phyloP scores from a whole-genome alignment of 768 basidiomycete species.

The Hericium erinaceus region DNA sequence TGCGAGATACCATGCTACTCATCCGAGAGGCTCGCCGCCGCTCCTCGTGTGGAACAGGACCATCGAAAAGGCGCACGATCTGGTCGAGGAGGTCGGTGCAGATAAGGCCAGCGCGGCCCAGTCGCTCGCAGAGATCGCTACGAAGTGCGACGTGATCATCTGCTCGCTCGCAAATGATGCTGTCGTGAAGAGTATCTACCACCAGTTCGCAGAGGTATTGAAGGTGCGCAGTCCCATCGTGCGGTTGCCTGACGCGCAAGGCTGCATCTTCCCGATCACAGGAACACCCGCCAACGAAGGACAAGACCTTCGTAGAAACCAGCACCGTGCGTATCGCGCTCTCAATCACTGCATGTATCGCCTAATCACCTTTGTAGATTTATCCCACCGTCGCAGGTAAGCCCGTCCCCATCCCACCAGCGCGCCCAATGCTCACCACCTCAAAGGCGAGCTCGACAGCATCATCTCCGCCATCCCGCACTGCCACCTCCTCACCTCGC shows the following conservation, averaged over 20 bases:
- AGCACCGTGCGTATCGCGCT: slow-evolving; percentile 53
- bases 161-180: slow-evolving; percentile 67
- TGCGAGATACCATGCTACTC: slow-evolving; percentile 39
- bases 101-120: slow-evolving; percentile 46
- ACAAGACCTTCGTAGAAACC: slow-evolving; percentile 80
- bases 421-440: neutral
- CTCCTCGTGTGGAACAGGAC: slow-evolving; percentile 76
- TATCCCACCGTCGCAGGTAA: slow-evolving; percentile 45
- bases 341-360: slow-evolving; percentile 11
- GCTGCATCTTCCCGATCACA: slow-evolving; percentile 2
- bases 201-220: slow-evolving; percentile 48
- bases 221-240: slow-evolving; percentile 13
- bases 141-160: slow-evolving; percentile 57
- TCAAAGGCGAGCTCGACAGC: slow-evolving; percentile 56
- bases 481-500: slow-evolving; percentile 60
- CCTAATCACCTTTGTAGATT: slow-evolving; percentile 26
- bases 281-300: slow-evolving; percentile 30
- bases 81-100: slow-evolving; percentile 46
- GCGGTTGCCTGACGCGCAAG: neutral
- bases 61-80: slow-evolving; percentile 45
- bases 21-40: slow-evolving; percentile 33
- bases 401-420: slow-evolving; percentile 1
- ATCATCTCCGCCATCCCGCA: slow-evolving; percentile 50
- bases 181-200: slow-evolving; percentile 55
- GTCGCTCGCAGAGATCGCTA: slow-evolving; percentile 9